Evolutionary conservation across 805 yeast genomes (phyloP).

Genomic region (Hemisphaericaspora nanyangensis): DNA sequence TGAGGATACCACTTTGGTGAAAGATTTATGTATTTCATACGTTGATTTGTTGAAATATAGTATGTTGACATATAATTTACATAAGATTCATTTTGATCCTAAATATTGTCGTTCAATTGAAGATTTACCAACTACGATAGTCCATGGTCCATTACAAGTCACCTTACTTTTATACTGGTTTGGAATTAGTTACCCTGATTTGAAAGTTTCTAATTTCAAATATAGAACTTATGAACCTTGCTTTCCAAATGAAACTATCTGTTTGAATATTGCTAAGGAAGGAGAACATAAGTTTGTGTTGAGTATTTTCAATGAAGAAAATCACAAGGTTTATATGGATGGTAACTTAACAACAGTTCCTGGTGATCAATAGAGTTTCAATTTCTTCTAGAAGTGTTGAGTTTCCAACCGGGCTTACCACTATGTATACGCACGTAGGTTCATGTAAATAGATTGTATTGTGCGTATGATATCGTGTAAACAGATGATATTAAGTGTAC

Average conservation of each 20-base stretch:
- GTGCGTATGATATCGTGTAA: too few relatives aligned
- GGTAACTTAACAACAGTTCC: constrained; percentile 1
- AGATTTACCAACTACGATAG: constrained; percentile 55
- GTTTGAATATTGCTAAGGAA: not conserved
- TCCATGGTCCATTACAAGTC: constrained; percentile 80
- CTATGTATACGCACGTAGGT: too few relatives aligned
- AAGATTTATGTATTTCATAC: constrained; percentile 15
- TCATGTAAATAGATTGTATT: too few relatives aligned
- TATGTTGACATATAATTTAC: constrained; percentile 78
- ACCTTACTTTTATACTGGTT: constrained; percentile 58
- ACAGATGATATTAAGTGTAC: too few relatives aligned
- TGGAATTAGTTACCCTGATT: constrained; percentile 10
- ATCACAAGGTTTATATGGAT: constrained; percentile 1
- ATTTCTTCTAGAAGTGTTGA: too few relatives aligned
- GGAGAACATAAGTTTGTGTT: not conserved
- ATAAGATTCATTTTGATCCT: constrained; percentile 72
- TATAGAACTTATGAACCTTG: constrained; percentile 53
- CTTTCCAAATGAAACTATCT: constrained; percentile 34
- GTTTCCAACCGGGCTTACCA: too few relatives aligned
- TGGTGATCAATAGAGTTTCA: too few relatives aligned
- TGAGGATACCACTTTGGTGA: constrained; percentile 18
- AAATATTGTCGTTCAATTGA: constrained; percentile 53
- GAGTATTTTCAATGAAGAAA: constrained; percentile 1
- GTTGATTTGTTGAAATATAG: constrained; percentile 59
- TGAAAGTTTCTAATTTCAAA: constrained; percentile 26